These are phyloP conservation scores for Malus domestica DNA, from an alignment of 306 rosid genomes.

Conservation along the genomic window DNA sequence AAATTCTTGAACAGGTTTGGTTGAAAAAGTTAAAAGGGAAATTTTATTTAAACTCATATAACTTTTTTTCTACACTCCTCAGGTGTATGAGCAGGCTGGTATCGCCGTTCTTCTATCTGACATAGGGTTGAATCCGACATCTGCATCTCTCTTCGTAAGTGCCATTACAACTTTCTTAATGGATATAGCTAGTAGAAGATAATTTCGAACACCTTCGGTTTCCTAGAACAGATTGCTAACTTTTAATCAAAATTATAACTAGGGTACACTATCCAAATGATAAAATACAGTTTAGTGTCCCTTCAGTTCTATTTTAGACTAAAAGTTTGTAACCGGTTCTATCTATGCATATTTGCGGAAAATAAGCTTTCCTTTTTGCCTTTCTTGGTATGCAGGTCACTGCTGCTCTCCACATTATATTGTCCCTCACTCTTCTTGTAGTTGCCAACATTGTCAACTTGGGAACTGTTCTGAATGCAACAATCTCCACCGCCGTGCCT, in stretches of 20 bases:
- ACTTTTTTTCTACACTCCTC: conserved; percentile 64
- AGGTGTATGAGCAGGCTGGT: conserved; percentile 56
- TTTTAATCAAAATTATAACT: no score
- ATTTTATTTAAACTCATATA: conserved; percentile 31
- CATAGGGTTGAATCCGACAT: conserved; percentile 32
- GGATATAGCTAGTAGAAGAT: conserved; percentile 77
- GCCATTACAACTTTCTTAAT: conserved; percentile 49
- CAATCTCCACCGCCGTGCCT: conserved; percentile 43
- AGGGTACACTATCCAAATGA: no score
- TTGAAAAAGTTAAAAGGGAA: no score
- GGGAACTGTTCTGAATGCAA: conserved; percentile 31
- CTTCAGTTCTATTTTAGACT: no score
- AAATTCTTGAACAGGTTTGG: no score
- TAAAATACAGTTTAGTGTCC: no score
- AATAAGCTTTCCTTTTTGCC: conserved; percentile 5
- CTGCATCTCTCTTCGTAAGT: conserved; percentile 51
- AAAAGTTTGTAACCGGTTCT: no score
- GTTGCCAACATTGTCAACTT: conserved; percentile 26
- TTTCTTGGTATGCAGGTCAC: conserved; percentile 39
- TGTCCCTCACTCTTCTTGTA: conserved; percentile 44
- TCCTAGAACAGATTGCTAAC: not conserved
- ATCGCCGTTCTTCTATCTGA: conserved; percentile 40
- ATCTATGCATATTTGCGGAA: no score
- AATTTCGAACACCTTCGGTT: not conserved
- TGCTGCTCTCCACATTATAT: conserved; percentile 52